Conservation (phyloP, 257 asterid species). For the Asclepias syriaca region DNA sequence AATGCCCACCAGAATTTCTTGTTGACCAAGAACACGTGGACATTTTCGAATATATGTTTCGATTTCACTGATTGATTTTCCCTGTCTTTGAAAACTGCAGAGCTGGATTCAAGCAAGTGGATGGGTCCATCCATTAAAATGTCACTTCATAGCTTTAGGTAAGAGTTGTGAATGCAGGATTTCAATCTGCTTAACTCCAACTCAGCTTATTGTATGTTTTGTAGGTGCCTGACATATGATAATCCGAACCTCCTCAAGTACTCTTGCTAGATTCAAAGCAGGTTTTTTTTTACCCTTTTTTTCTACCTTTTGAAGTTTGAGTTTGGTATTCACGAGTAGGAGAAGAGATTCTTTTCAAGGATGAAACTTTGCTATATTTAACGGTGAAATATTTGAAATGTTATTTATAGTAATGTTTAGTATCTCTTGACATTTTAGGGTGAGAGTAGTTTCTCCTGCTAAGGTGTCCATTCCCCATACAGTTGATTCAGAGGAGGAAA, state of each 20-base stretch:
- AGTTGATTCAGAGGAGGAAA: conserved; percentile 22
- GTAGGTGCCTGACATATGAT: conserved; percentile 80
- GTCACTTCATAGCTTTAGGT: conserved; percentile 98
- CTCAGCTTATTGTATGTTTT: conserved; percentile 11
- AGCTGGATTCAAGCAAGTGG: conserved; percentile 44
- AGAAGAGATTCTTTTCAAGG: background rate
- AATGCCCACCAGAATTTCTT: too few species aligned
- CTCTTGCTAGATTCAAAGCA: conserved; percentile 90
- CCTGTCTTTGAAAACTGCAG: conserved; percentile 34
- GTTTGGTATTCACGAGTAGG: background rate
- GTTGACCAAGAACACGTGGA: too few species aligned
- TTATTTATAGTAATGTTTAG: too few species aligned
- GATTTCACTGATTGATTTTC: background rate
- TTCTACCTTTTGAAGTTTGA: background rate
- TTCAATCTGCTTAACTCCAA: background rate
- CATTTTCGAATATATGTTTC: background rate
- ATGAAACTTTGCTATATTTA: background rate
- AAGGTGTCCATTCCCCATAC: conserved; percentile 45
- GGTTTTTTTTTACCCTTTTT: conserved; percentile 25
- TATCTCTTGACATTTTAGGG: conserved; percentile 29
- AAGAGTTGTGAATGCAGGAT: background rate
- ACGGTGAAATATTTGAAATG: background rate
- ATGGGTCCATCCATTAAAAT: conserved; percentile 64
- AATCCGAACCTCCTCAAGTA: conserved; percentile 81
- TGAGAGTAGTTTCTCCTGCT: conserved; percentile 58